These are phyloP conservation scores for Tuctoria greenei DNA, from an alignment of 176 grass and related monocot genomes.

Conservation along the genomic window DNA sequence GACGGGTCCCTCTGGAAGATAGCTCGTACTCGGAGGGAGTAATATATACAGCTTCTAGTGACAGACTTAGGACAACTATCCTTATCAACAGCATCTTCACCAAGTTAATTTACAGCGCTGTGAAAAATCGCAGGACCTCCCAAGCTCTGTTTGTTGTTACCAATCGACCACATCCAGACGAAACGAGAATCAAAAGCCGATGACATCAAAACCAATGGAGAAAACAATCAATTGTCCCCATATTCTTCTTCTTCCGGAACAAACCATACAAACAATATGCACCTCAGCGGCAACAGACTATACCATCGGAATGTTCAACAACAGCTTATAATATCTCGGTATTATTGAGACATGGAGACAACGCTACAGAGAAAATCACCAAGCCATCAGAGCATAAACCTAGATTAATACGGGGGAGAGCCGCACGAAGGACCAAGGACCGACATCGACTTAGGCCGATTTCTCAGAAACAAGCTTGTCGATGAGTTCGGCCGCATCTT, in stretches of 20 bases:
- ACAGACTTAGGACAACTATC: neutral
- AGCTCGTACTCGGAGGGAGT: no score
- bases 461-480: conserved; percentile 45
- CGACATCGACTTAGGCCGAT: neutral
- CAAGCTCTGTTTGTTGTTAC: neutral
- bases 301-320: conserved; percentile 13
- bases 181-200: neutral
- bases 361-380: conserved; percentile 17
- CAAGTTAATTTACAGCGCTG: no score
- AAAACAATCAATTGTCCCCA: neutral
- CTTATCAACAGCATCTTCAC: neutral
- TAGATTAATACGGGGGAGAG: no score
- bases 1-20: no score
- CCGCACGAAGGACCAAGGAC: no score
- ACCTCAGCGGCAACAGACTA: neutral
- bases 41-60: no score
- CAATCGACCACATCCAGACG: neutral
- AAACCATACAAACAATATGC: conserved; percentile 21
- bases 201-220: no score
- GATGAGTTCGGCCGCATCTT: conserved; percentile 52
- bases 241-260: neutral
- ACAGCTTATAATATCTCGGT: conserved; percentile 16
- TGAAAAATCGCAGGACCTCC: no score
- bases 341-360: conserved; percentile 39
- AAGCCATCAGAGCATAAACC: conserved; percentile 10